A percentile compares a stretch with the other conserved stretches of the same genome.
phyloP scores from a whole-genome alignment of 352 stramenopile genomes.

The Halophytophthora polymorphica region DNA sequence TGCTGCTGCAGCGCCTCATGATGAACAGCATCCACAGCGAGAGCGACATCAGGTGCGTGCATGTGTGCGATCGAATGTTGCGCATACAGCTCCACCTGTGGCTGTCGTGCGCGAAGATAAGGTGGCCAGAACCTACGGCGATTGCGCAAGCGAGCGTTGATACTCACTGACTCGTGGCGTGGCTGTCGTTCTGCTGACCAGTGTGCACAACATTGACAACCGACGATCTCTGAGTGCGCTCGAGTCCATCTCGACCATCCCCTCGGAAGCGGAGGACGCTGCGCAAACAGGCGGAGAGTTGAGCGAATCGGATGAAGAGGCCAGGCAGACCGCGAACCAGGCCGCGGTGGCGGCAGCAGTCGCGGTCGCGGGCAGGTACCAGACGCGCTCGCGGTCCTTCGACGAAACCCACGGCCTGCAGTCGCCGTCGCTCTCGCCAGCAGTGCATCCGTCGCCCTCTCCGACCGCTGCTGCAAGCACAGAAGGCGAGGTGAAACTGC shows the following conservation, averaged over 20 bases:
- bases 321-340: slow-evolving; percentile 32
- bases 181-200: slow-evolving; percentile 11
- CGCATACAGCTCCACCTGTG: too few relatives aligned
- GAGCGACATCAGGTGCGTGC: slow-evolving; percentile 61
- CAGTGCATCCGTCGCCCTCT: slow-evolving; percentile 13
- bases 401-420: slow-evolving; percentile 20
- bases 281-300: slow-evolving; percentile 3
- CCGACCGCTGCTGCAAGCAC: slow-evolving; percentile 7
- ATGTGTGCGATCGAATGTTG: not conserved
- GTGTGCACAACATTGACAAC: slow-evolving; percentile 75
- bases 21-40: slow-evolving; percentile 75
- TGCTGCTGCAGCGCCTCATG: slow-evolving; percentile 83
- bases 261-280: slow-evolving; percentile 32
- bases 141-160: slow-evolving; percentile 13
- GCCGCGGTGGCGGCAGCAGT: slow-evolving; percentile 42
- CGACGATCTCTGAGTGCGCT: slow-evolving; percentile 39
- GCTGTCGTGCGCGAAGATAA: not conserved
- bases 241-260: slow-evolving; percentile 35
- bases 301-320: slow-evolving; percentile 27
- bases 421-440: slow-evolving; percentile 17
- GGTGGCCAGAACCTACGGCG: not conserved
- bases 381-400: slow-evolving; percentile 40
- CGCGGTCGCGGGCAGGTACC: slow-evolving; percentile 33
- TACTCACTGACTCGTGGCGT: slow-evolving; percentile 8
- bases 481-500: slow-evolving; percentile 20